phyloP scores from a whole-genome alignment of 1,284 basidiomycete genomes.

The Microbotryomycetes sp. region DNA sequence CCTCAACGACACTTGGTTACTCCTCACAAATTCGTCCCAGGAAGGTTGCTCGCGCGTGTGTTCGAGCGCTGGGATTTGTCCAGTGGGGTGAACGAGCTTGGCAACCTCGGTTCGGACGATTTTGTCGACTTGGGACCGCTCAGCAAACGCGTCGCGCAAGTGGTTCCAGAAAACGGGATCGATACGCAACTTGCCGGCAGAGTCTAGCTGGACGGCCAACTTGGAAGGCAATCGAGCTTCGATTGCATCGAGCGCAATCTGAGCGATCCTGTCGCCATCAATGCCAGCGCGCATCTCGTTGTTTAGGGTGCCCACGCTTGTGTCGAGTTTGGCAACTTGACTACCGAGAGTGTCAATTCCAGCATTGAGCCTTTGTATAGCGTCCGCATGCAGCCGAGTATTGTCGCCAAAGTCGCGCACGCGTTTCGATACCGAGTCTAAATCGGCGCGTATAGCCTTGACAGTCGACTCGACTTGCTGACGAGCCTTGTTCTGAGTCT shows the following conservation, averaged over 20 bases:
- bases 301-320: conserved; percentile 57
- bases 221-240: conserved; percentile 42
- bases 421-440: conserved; percentile 52
- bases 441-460: conserved; percentile 39
- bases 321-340: conserved; percentile 47
- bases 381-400: conserved; percentile 7
- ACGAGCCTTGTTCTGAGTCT: background rate
- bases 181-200: conserved; percentile 41
- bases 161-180: conserved; percentile 47
- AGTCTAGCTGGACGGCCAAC: conserved; percentile 42
- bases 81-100: conserved; percentile 22
- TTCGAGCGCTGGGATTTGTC: conserved; percentile 6
- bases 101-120: conserved; percentile 31
- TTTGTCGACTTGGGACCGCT: conserved; percentile 33
- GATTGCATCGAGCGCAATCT: conserved; percentile 38
- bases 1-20: conserved; percentile 41
- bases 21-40: conserved; percentile 37
- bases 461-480: conserved; percentile 9
- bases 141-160: conserved; percentile 44
- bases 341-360: conserved; percentile 16
- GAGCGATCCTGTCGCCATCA: conserved; percentile 35
- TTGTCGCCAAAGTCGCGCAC: conserved; percentile 34
- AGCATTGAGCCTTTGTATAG: conserved; percentile 9
- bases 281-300: conserved; percentile 46
- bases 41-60: conserved; percentile 6